phyloP scores from a whole-genome alignment of 2,329 filamentous ascomycete species.

The Myriosclerotinia duriaeana region DNA sequence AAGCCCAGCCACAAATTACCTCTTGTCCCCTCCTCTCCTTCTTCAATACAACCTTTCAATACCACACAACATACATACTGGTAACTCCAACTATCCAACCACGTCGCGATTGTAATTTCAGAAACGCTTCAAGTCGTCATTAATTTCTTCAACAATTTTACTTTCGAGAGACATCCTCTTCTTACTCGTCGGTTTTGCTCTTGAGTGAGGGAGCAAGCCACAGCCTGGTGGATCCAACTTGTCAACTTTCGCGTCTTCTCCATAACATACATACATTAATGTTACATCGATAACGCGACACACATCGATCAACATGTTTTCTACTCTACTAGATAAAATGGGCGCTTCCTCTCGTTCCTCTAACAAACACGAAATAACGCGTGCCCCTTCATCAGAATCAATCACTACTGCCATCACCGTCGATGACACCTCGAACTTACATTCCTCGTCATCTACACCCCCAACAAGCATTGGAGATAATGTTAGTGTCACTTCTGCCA shows the following conservation, averaged over 20 bases:
- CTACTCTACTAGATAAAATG: constrained; percentile 31
- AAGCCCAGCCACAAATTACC: constrained; percentile 22
- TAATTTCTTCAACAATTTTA: background rate
- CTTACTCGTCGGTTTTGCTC: constrained; percentile 13
- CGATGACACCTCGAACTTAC: constrained; percentile 35
- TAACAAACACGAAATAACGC: constrained; percentile 29
- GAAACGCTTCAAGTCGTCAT: background rate
- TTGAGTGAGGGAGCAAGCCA: constrained; percentile 19
- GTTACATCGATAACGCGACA: constrained; percentile 24
- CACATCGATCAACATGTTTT: constrained; percentile 29
- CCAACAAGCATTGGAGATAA: constrained; percentile 65
- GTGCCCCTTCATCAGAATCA: constrained; percentile 37
- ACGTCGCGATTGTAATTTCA: background rate
- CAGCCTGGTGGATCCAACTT: constrained; percentile 22
- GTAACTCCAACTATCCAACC: background rate
- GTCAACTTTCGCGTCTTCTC: constrained; percentile 22
- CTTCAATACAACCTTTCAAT: constrained; percentile 4
- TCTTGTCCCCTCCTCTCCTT: constrained; percentile 3
- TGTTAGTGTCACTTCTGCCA: constrained; percentile 55
- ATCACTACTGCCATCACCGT: constrained; percentile 36
- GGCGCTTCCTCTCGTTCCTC: constrained; percentile 26
- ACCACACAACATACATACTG: background rate
- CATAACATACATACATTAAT: constrained; percentile 21
- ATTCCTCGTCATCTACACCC: constrained; percentile 50
- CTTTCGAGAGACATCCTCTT: background rate